These are phyloP conservation scores for Medicago arabica DNA, from an alignment of 306 rosid species.

Conservation along the genomic window DNA sequence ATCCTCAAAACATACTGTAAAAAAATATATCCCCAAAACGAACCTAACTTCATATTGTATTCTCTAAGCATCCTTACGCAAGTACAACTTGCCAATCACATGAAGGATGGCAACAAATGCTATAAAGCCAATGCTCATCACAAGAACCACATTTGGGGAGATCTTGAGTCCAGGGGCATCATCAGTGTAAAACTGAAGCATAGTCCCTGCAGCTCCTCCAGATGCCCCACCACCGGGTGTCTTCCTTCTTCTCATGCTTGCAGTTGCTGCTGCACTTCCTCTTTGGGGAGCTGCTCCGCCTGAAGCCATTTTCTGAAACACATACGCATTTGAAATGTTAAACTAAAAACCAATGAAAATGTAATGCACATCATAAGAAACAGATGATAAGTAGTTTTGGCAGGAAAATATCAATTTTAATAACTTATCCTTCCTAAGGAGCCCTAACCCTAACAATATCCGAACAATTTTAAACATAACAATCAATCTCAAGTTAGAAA, in stretches of 20 bases:
- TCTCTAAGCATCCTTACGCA: constrained; percentile 69
- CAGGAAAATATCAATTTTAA: no score
- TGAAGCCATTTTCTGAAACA: constrained; percentile 74
- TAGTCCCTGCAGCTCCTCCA: constrained; percentile 81
- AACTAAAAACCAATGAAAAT: constrained; percentile 24
- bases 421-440: no score
- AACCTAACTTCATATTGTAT: neutral
- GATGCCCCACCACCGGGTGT: constrained; percentile 71
- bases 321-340: constrained; percentile 23
- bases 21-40: constrained; percentile 6
- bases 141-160: constrained; percentile 90
- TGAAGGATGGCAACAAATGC: constrained; percentile 92
- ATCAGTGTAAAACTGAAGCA: constrained; percentile 94
- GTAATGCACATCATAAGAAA: neutral
- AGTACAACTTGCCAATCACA: constrained; percentile 92
- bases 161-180: constrained; percentile 96
- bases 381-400: neutral
- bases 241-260: constrained; percentile 85
- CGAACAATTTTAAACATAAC: no score
- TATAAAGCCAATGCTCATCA: constrained; percentile 94
- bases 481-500: no score
- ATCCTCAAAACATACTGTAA: constrained; percentile 25
- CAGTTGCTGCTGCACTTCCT: constrained; percentile 96
- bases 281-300: constrained; percentile 82
- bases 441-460: no score